Evolutionary conservation across 257 asterid genomes (phyloP), one percentile per base, ranked within the genome.

Genomic region (Prunella vulgaris): DNA sequence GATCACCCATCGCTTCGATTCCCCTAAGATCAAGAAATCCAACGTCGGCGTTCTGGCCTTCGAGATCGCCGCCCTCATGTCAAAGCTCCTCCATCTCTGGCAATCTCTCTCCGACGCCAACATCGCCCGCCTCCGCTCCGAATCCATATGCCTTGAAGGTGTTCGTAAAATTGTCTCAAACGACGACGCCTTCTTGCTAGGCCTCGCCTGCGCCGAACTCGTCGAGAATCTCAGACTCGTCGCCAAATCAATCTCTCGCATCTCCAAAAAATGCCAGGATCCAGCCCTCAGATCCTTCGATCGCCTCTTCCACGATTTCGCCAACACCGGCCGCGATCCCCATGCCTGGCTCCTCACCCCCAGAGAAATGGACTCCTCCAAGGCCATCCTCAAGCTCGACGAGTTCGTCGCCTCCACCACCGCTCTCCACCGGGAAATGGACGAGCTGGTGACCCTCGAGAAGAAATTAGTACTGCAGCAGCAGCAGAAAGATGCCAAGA

Each of bases 11-110:
- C 71, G 87, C 32, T 73, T 90, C 30, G 90, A 76, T 64, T 59
- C 75, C 56, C 13, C 73, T 5, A 83, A 82, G 12, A 77, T 78
- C 71, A 88, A 85, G 86, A 88, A 83, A 79, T 82, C 98, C 2
- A 78, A 72, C 40, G 95, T 87, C 49, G 95, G 92, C 46, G 96
- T 94, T 48, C 53, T 94, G 38, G 90, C 95, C 0, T 94, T 94
- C 71, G 99, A 94, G 89, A 79, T 86, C 69, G 85, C 96, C 5
- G 88, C 88, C 4, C 71, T 89, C 51, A 87, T 89, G 88, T 82
- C 97, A 3, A 91, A 93, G 89, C 86, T 93, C n/a, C 86, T 91
- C 70, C 99, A 93, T 53, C 61, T 93, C 14, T 93, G 96, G 96
- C 87, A 84, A 46, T 89, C 89, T 15, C 79, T 90, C 17, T 82